Percentiles rank a stretch among this genome's conserved stretches.
Conservation (phyloP, 805 yeast genomes). For the Candida ortonii region DNA sequence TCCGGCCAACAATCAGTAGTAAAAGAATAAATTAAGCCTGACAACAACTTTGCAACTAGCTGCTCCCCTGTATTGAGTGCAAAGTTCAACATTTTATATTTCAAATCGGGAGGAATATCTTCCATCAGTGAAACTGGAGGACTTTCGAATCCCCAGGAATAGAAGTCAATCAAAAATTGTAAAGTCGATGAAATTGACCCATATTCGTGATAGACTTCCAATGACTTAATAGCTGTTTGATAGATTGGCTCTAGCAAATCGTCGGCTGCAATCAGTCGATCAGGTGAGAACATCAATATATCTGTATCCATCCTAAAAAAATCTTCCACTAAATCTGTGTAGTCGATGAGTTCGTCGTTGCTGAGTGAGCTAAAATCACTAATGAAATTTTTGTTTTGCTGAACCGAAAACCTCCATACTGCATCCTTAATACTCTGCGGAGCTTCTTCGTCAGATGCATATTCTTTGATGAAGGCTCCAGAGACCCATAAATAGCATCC, state of each 20-base stretch:
- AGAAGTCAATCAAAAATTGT: constrained; percentile 75
- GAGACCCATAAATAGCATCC: constrained; percentile 93
- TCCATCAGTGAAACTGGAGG: constrained; percentile 75
- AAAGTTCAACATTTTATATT: constrained; percentile 45
- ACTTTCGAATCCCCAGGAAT: constrained; percentile 77
- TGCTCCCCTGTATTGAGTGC: constrained; percentile 55
- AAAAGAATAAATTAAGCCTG: constrained; percentile 69
- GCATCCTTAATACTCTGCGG: constrained; percentile 46
- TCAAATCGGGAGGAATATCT: constrained; percentile 52
- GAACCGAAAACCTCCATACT: constrained; percentile 70
- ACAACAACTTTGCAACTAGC: constrained; percentile 50
- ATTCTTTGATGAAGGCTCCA: constrained; percentile 76
- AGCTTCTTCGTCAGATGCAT: constrained; percentile 48
- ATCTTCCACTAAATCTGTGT: constrained; percentile 79
- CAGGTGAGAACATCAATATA: constrained; percentile 70
- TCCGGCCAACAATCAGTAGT: constrained; percentile 69
- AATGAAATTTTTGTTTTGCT: constrained; percentile 62
- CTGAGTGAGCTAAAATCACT: constrained; percentile 33
- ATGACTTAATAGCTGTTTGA: constrained; percentile 56
- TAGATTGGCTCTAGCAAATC: constrained; percentile 51
- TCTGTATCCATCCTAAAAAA: constrained; percentile 79
- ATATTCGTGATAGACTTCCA: constrained; percentile 54
- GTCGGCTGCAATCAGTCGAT: constrained; percentile 44
- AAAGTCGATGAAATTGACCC: constrained; percentile 70
- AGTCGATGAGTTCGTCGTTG: constrained; percentile 27